Base-by-base conservation (phyloP, 2,329 filamentous ascomycete species). In the Parastagonospora nodorum region DNA sequence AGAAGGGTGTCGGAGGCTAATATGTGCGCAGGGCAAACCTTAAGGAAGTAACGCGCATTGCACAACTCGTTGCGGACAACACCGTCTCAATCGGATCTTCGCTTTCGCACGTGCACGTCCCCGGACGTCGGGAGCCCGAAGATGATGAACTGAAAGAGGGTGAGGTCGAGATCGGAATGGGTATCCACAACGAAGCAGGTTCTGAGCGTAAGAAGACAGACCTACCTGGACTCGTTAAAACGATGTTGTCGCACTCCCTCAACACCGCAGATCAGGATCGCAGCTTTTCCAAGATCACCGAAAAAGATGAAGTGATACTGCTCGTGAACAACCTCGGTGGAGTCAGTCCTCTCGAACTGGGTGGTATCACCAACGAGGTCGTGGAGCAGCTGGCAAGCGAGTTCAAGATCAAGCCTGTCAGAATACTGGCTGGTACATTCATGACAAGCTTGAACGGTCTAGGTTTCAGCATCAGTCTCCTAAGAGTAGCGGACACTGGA, bases 81-180 rank as follows among this genome's bases (percentile, higher is more conserved):
- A 76, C 93, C 6, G 88, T 95, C 30, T 92, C 88, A 36, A 89
- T 97, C 16, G 93, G 92, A 12, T 89, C 90, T 2, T 93, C 89
- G 45, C 77, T 97, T 36, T 88, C 89, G 57, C 92, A 96, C 70
- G 92, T 97, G n/a, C 93, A 97, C 69, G 90, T 97, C 0, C 93
- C 93, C 0, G 92, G 93, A 4, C 83, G 92, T 53, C 82, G 78
- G 1, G 82, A 84, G 57, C 68, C 74, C 10, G 80, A 80, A 37
- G 78, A 78, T 9, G 83, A 85, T 19, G 85, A 86, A 36, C 74
- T 93, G 50, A 80, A 75, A 40, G 73, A 80, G 12, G 80, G 80
- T 15, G 83, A 88, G 63, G 78, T 87, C 16, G 86, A 89, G 73
- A 78, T 88, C 57, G 87, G 87, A 1, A 89, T 89, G 87, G 87